A percentile compares a stretch with the other conserved stretches of the same genome.
These are phyloP conservation scores for Thuja plicata DNA, from an alignment of 83 land plant species.

Conservation along the genomic window DNA sequence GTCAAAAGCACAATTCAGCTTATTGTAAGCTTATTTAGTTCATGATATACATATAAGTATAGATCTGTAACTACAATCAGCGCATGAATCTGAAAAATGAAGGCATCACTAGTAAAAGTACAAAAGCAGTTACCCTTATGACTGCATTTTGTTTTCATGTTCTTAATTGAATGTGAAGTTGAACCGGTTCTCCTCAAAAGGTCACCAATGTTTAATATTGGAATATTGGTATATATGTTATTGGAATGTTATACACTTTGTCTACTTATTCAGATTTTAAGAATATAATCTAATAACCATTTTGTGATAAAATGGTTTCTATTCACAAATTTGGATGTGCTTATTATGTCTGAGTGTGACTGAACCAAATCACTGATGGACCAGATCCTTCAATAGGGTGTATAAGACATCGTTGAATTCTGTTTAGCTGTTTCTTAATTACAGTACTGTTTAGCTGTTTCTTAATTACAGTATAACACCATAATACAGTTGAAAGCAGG, in stretches of 20 bases:
- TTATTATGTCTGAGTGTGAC: neutral
- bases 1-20: neutral
- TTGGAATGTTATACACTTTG: neutral
- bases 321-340: neutral
- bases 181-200: neutral
- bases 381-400: neutral
- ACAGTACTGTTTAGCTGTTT: neutral
- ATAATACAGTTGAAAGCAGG: neutral
- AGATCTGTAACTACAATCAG: neutral
- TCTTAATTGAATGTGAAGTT: neutral
- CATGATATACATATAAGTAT: neutral
- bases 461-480: neutral
- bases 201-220: neutral
- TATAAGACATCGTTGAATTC: neutral
- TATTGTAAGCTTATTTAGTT: neutral
- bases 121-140: too few relatives aligned
- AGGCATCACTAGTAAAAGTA: neutral
- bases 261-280: neutral
- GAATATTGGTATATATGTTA: neutral
- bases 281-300: neutral
- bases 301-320: neutral
- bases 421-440: neutral
- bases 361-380: neutral
- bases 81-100: neutral
- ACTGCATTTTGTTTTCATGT: neutral